Evolutionary conservation across 176 grass and related monocot species (phyloP), one percentile per base, ranked within the genome.

Genomic region (Oropetium thomaeum): DNA sequence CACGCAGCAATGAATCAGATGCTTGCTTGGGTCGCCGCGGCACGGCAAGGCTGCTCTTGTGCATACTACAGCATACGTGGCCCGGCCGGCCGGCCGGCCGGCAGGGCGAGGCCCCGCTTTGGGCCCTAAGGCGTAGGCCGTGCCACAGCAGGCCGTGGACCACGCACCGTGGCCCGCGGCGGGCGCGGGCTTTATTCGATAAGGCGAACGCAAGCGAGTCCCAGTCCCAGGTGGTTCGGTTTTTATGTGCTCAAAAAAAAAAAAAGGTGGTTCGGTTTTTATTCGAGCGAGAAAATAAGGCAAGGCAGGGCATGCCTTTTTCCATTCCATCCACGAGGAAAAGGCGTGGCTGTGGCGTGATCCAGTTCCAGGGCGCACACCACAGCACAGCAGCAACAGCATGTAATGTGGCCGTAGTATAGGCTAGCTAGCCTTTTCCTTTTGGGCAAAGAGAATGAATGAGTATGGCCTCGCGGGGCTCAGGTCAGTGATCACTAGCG

Each of bases 371-470:
- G 70, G 49, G 32, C 32, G 40, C 43, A 28, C 32, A 7, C n/a
- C 47, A 64, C 27, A 33, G 13, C 45, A 41, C 32, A 30, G 63
- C 3, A 6, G 63, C 35, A 22, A n/a, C 34, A 9, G 70, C n/a
- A 62, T 32, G 19, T 49, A 66, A 52, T 52, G 7, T n/a, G n/a
- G n/a, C n/a, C n/a, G n/a, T 9, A 19, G 5, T 3, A 15, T 14
- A 20, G 55, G 12, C 16, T 72, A 5, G 37, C 58, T 65, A 45
- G 35, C 55, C 78, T 64, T 76, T 73, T 74, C 34, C 70, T 88
- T 87, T 74, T 52, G 73, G 82, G 85, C 78, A 84, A 88, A 94
- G 79, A 67, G 87, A 86, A 90, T 69, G 79, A 75, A 34, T 5
- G 73, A 35, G 3, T 54, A 65, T 51, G 32, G 28, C 22, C 23